Percentiles rank a stretch among this genome's conserved stretches.
Evolutionary conservation across 345 rosid species (phyloP).

Genomic region (Sisymbrium altissimum): DNA sequence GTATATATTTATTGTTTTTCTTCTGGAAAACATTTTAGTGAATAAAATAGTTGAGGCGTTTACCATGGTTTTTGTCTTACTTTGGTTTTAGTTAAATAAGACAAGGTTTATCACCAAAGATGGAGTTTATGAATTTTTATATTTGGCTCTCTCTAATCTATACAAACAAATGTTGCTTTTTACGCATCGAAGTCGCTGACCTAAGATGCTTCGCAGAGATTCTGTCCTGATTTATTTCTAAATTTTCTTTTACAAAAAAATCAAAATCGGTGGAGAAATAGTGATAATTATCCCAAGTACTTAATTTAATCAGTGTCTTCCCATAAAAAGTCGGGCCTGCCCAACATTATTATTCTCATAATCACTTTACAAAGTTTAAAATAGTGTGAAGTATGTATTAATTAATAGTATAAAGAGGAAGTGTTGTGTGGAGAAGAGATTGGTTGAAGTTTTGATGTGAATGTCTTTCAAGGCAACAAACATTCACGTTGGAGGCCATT

Average conservation of each 20-base stretch:
- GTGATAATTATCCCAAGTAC: slow-evolving; percentile 1
- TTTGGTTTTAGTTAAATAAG: slow-evolving; percentile 24
- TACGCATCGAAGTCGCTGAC: slow-evolving; percentile 36
- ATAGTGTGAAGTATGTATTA: background rate
- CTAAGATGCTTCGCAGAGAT: slow-evolving; percentile 41
- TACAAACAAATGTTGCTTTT: slow-evolving; percentile 33
- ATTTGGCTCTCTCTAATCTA: slow-evolving; percentile 7
- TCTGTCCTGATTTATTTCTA: slow-evolving; percentile 6
- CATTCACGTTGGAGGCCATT: slow-evolving; percentile 63
- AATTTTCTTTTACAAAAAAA: background rate
- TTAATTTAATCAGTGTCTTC: slow-evolving; percentile 22
- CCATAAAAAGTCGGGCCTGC: slow-evolving; percentile 30
- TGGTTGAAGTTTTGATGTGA: slow-evolving; percentile 54
- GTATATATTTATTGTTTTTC: background rate
- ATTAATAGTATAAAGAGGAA: slow-evolving; percentile 15
- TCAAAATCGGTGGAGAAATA: background rate
- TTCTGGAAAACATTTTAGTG: background rate
- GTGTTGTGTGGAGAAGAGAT: slow-evolving; percentile 29
- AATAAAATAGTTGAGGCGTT: slow-evolving; percentile 7
- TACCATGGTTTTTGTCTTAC: slow-evolving; percentile 19
- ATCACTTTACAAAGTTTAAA: slow-evolving; percentile 9
- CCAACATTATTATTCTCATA: slow-evolving; percentile 28
- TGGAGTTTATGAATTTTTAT: background rate
- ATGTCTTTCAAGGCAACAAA: slow-evolving; percentile 58
- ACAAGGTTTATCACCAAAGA: slow-evolving; percentile 20